A percentile compares a stretch with the other conserved stretches of the same genome.
phyloP scores from a whole-genome alignment of 306 rosid species.

The Morella rubra region DNA sequence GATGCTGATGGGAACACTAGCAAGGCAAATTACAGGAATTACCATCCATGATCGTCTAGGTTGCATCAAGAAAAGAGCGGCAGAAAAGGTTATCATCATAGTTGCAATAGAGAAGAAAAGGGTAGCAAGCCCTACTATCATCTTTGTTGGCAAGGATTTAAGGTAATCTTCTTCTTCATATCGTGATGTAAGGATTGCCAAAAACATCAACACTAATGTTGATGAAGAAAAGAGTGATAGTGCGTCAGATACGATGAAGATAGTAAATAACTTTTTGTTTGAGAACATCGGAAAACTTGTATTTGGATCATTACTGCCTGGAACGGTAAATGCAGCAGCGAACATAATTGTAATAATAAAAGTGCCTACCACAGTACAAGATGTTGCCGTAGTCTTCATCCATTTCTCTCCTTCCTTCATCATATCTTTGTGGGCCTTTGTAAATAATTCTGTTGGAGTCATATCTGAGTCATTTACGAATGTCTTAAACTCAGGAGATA shows the following conservation, averaged over 20 bases:
- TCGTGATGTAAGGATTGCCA: not conserved
- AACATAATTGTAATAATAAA: not conserved
- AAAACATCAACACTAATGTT: not conserved
- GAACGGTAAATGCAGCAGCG: not conserved
- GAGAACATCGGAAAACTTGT: not conserved
- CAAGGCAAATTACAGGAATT: not conserved
- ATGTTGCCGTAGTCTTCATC: not conserved
- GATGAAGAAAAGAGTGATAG: not conserved
- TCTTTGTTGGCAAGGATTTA: not conserved
- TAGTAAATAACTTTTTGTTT: not conserved
- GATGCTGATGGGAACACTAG: not conserved
- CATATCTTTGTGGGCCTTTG: not conserved
- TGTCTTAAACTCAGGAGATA: fast-evolving
- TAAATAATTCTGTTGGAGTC: not conserved
- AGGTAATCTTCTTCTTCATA: not conserved
- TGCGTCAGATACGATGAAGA: not conserved
- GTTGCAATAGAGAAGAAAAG: not conserved
- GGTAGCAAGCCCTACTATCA: not conserved
- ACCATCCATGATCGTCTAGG: not conserved
- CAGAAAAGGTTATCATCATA: not conserved
- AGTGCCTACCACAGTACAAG: not conserved
- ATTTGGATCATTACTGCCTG: not conserved
- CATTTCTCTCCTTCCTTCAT: not conserved
- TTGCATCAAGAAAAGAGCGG: not conserved
- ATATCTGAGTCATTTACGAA: too few species aligned